Percentiles rank a stretch among this genome's conserved stretches.
These are phyloP conservation scores for Aulographum hederae DNA, from an alignment of 2,329 filamentous ascomycete species.

Conservation along the genomic window DNA sequence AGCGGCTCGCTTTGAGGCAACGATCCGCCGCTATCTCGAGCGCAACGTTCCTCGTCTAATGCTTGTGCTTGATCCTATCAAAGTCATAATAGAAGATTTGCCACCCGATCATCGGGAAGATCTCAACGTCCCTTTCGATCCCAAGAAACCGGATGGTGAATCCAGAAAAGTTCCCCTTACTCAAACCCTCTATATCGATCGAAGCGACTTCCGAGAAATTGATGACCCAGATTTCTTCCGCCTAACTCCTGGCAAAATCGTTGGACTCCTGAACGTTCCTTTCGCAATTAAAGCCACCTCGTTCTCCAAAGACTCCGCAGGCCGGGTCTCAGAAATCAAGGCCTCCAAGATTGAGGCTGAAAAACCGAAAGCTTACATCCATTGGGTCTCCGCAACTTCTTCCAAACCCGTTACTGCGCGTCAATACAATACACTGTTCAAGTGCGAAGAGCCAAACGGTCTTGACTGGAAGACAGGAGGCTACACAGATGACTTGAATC, in stretches of 20 bases:
- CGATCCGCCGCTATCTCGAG: conserved; percentile 72
- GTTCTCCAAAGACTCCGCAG: conserved; percentile 48
- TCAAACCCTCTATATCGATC: conserved; percentile 69
- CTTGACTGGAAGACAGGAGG: conserved; percentile 51
- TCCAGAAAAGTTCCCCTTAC: conserved; percentile 41
- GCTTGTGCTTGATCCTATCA: conserved; percentile 73
- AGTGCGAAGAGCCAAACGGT: conserved; percentile 62
- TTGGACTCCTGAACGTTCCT: conserved; percentile 54
- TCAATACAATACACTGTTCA: conserved; percentile 68
- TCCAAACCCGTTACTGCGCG: conserved; percentile 30
- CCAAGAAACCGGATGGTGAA: conserved; percentile 56
- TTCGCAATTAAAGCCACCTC: conserved; percentile 50
- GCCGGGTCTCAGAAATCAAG: conserved; percentile 46
- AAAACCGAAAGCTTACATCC: conserved; percentile 58
- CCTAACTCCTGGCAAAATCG: conserved; percentile 54
- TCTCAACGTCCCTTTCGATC: conserved; percentile 59
- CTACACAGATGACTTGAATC: conserved; percentile 71
- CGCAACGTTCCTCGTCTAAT: conserved; percentile 74
- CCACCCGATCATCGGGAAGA: conserved; percentile 47
- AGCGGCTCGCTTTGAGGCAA: conserved; percentile 67
- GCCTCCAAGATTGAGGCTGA: conserved; percentile 50
- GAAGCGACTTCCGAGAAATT: conserved; percentile 56
- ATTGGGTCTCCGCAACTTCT: conserved; percentile 63
- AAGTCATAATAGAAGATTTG: conserved; percentile 63
- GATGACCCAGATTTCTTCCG: conserved; percentile 62